Conservation (phyloP, 495 filamentous ascomycete species). For the Talaromyces adpressus region DNA sequence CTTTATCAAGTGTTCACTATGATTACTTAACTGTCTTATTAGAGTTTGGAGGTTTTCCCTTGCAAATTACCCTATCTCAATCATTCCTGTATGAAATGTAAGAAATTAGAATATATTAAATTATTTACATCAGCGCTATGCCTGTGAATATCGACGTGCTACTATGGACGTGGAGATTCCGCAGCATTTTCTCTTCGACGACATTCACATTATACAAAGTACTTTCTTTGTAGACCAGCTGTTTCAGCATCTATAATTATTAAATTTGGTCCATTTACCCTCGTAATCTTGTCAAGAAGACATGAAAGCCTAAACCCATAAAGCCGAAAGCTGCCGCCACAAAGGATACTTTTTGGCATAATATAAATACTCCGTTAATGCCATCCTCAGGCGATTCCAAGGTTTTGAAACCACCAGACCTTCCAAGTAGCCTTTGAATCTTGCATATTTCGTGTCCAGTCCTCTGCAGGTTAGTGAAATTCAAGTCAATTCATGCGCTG, state of each 20-base stretch:
- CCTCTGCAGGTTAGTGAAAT: not conserved
- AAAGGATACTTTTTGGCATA: not conserved
- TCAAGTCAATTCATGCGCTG: not conserved
- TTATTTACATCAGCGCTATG: not conserved
- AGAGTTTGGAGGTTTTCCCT: not conserved
- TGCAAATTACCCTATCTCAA: not conserved
- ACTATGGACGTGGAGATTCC: not conserved
- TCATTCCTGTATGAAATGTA: not conserved
- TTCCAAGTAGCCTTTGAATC: not conserved
- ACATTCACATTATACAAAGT: not conserved
- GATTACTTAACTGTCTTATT: not conserved
- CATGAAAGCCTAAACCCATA: not conserved
- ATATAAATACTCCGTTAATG: not conserved
- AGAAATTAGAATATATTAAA: not conserved
- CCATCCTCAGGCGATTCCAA: not conserved
- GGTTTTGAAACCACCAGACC: no score
- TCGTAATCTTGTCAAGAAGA: not conserved
- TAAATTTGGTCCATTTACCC: not conserved
- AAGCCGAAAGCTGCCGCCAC: no score
- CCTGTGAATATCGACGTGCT: not conserved
- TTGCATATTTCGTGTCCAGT: not conserved
- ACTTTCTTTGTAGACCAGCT: not conserved
- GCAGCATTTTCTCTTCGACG: not conserved
- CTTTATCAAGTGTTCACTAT: not conserved
- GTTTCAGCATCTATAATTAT: not conserved